Evolutionary conservation across 2,329 filamentous ascomycete genomes (phyloP), one percentile per base, ranked within the genome.

Genomic region (Balansia obtecta): DNA sequence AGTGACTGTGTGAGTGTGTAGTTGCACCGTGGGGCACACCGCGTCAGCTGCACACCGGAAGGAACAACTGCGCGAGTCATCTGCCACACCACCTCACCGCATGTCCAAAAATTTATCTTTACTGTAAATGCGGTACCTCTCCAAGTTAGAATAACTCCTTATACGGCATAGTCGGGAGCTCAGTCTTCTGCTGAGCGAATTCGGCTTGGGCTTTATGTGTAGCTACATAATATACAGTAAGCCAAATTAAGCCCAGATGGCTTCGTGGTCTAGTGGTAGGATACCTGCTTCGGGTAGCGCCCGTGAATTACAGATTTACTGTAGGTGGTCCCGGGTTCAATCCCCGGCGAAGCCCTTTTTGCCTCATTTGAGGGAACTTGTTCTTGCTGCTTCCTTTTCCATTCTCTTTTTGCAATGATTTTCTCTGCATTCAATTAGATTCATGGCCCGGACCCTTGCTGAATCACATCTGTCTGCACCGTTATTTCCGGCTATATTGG

Each of bases 201-300:
- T 27, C 27, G 27, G 27, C 27, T 5, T 2, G 1, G 27, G 27
- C 27, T 1, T 6, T 1, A 5, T 7, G 8, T 6, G 27, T 7
- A 27, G 27, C 27, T 27, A 27, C 4, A 27, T 27, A 27, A 27
- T 27, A 6, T 27, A 8, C 27, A 27, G 7, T 27, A 27, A 27
- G 27, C 4, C 27, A 2, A 7, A 8, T 3, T 27, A 27, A 27
- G 27, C 4, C 27, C 27, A 27, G 38, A 30, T 4, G 46, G 46
- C 46, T 48, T 42, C 46, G 46, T 48, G 46, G 46, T 48, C 38
- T 48, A 48, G 46, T 48, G 46, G 46, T 48, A 48, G 27, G 38
- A 48, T 48, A 41, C 46, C 27, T 41, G 39, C 46, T 48, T 48
- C 46, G 46, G 46, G 46, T 11, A 34, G 6, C 5, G 15, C 33